Percentiles rank a stretch among this genome's conserved stretches.
Conservation (phyloP, 495 filamentous ascomycete genomes). For the Lineolata rhizophorae region DNA sequence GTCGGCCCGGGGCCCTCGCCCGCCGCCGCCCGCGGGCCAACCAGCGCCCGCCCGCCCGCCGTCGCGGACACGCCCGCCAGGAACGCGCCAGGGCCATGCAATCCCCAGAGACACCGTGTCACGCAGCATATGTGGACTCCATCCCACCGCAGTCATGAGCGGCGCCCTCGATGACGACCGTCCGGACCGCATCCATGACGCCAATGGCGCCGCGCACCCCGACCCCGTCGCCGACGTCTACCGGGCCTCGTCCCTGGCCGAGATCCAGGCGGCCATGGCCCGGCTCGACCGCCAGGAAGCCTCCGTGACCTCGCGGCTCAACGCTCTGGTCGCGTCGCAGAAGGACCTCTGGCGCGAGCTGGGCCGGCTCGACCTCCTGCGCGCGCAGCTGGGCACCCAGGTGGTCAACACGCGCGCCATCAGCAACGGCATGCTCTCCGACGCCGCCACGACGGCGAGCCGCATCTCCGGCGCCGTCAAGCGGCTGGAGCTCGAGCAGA, state of each 20-base stretch:
- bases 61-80: too few species aligned
- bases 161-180: too few species aligned
- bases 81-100: too few species aligned
- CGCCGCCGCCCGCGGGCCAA: too few species aligned
- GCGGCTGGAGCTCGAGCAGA: constrained; percentile 71
- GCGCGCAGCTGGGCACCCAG: constrained; percentile 72
- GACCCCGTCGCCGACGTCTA: constrained; percentile 36
- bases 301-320: constrained; percentile 48
- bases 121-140: too few species aligned
- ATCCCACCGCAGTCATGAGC: too few species aligned
- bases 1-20: too few species aligned
- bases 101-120: too few species aligned
- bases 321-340: constrained; percentile 53
- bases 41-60: too few species aligned
- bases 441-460: constrained; percentile 64
- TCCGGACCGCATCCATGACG: too few species aligned
- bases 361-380: constrained; percentile 69
- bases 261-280: constrained; percentile 55
- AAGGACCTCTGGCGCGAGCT: constrained; percentile 67
- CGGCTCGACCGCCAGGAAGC: constrained; percentile 56
- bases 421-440: constrained; percentile 69
- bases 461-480: constrained; percentile 72
- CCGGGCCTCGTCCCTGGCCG: constrained; percentile 47
- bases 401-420: constrained; percentile 65
- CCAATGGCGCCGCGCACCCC: too few species aligned